Evolutionary conservation across 148 eudicot species (phyloP).

Genomic region (Suaeda aralocaspica): DNA sequence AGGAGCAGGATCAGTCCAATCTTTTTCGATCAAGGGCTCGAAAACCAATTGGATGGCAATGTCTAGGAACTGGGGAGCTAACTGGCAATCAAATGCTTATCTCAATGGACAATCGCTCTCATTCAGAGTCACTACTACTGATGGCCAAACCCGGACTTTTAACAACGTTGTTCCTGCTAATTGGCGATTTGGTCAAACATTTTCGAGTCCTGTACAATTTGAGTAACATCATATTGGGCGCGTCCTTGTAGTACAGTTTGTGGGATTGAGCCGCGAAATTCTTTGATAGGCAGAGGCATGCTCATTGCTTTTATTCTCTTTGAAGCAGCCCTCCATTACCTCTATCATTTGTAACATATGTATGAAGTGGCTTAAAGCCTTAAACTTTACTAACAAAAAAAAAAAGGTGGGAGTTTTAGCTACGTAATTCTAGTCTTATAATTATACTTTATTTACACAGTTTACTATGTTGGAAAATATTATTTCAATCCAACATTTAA

Average conservation of each 20-base stretch:
- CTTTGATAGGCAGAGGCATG: conserved; percentile 45
- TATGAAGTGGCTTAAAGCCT: too few species aligned
- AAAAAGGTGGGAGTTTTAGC: too few species aligned
- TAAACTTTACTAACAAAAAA: too few species aligned
- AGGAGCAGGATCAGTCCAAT: conserved; percentile 64
- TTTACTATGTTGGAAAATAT: too few species aligned
- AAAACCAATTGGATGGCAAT: conserved; percentile 58
- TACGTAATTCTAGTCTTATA: too few species aligned
- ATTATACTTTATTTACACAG: too few species aligned
- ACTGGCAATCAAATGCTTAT: conserved; percentile 73
- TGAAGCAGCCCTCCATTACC: conserved; percentile 45
- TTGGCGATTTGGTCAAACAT: conserved; percentile 78
- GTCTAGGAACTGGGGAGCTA: conserved; percentile 93
- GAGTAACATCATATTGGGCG: not conserved
- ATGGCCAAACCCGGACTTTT: conserved; percentile 46
- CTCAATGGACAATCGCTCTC: conserved; percentile 73
- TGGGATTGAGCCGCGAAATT: not conserved
- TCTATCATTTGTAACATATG: not conserved
- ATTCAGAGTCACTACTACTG: conserved; percentile 59
- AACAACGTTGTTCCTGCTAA: conserved; percentile 48
- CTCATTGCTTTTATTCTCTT: conserved; percentile 25
- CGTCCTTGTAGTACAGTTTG: not conserved
- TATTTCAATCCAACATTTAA: too few species aligned
- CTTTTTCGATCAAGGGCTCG: conserved; percentile 68
- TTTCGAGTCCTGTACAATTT: conserved; percentile 47